Base-by-base conservation (phyloP, 164 flowering plant species). In the Dillenia turbinata region DNA sequence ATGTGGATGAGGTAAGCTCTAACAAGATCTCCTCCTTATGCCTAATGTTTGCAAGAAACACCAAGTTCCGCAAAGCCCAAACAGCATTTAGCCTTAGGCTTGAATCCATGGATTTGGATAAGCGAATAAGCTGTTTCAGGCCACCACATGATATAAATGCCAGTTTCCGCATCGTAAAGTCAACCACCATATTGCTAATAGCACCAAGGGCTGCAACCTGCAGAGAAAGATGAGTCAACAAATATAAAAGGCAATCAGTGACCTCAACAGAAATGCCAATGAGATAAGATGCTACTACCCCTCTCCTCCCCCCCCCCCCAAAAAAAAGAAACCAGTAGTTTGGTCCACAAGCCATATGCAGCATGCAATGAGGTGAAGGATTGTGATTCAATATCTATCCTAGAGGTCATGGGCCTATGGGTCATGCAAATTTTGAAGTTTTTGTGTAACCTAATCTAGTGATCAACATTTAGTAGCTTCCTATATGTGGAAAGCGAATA, bases 121-220 rank as follows among this genome's bases (percentile, higher is more conserved):
- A 77, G 67, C 78, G 83, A 69, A 85, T 83, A 60, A 95, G 91
- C 67, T 78, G 78, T 60, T 82, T 83, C 46, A 87, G 73, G 56
- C 87, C 94, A 66, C 97, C 96, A 78, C 78, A 77, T 62, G 80
- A 73, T 55, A 83, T 59, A 73, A 92, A 83, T 9, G 62, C 17
- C 15, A 82, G 77, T 72, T 85, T 89, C 11, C 69, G 78, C n/a
- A 68, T 63, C n/a, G 79, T 70, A 75, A 91, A 89, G 69, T 88
- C 86, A 63, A 95, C 83, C 19, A 87, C 90, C 58, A 87, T 69
- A 76, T 95, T 95, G 79, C 90, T 75, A 56, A 89, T 70, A 61
- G 86, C 81, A 67, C 88, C 79, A 65, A 95, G 88, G 57, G 99
- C 96, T 14, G 92, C 90, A 67, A 92, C 82, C 99, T 95, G 86